Base-by-base conservation (phyloP, 495 filamentous ascomycete species). In the Poronia punctata region DNA sequence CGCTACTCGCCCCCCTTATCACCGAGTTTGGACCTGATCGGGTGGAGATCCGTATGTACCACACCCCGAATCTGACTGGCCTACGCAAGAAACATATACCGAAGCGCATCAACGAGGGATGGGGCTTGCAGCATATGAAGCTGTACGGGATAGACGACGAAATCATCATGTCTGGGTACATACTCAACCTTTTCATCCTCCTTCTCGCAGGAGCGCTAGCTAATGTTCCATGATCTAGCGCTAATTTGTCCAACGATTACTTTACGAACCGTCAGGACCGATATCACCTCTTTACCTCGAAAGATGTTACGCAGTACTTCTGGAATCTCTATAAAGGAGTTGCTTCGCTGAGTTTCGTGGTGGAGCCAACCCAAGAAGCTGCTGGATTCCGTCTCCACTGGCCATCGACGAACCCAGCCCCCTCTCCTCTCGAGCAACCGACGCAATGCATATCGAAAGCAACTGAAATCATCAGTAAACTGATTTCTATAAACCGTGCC, bases 71-170 rank as follows among this genome's bases (percentile, higher is more conserved):
- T 49, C 64, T 99, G 20, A 95, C 84, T 0, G 93, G 92, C 0
- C 47, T 89, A 30, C 76, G 80, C 32, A 97, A 97, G 68, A 78
- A 76, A 50, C 58, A 84, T 49, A 74, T 97, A 29, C 92, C 92
- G 2, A 82, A 78, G 47, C 75, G 92, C 7, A 87, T 97, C 55
- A 99, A 99, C 51, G 92, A 99, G 59, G 92, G 92, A 24, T 99
- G 92, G 90, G 92, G 92, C 10, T 65, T 99, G 29, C 92, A 99
- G 56, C 92, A 99, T 56, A 99, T 99, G 87, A 99, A 99, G 71
- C 73, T 99, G 0, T 99, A 99, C 50, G 92, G 93, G 1, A 64
- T 95, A 28, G 92, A 99, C 46, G 88, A 97, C 53, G 90, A 96
- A 60, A 80, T 99, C 35, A 92, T 99, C 24, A 73, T 99, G 19